Percentiles rank a stretch among this genome's conserved stretches.
These are phyloP conservation scores for Phaseolus coccineus DNA, from an alignment of 331 rosid genomes.

Conservation along the genomic window DNA sequence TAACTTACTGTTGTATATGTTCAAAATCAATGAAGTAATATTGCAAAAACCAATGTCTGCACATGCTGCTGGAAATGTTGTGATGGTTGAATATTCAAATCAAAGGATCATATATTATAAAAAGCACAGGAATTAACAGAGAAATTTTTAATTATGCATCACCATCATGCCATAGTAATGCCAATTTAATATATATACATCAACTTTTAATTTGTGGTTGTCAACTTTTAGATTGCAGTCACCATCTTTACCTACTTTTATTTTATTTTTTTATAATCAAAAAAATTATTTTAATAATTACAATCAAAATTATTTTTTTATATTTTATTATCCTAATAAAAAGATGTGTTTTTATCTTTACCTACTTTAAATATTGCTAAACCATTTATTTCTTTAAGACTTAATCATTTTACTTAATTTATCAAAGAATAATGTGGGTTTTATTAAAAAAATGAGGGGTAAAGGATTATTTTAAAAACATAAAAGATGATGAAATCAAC, in stretches of 20 bases:
- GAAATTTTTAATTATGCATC: not conserved
- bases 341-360: not conserved
- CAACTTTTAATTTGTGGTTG: not conserved
- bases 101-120: not conserved
- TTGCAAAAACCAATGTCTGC: not conserved
- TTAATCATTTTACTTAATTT: not conserved
- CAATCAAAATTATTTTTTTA: no score
- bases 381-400: not conserved
- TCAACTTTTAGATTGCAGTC: slow-evolving; percentile 33
- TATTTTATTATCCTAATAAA: no score
- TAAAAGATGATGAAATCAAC: no score
- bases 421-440: not conserved
- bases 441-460: no score
- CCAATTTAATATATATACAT: not conserved
- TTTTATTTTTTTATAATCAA: no score
- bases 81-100: not conserved
- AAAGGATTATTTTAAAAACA: no score
- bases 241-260: slow-evolving; percentile 26
- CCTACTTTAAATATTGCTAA: slow-evolving; percentile 5
- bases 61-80: not conserved
- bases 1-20: not conserved
- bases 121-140: not conserved
- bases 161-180: not conserved
- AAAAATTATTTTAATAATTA: no score
- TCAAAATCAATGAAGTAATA: not conserved